Base-by-base conservation (phyloP, 345 rosid species). In the Syzygium aqueum region DNA sequence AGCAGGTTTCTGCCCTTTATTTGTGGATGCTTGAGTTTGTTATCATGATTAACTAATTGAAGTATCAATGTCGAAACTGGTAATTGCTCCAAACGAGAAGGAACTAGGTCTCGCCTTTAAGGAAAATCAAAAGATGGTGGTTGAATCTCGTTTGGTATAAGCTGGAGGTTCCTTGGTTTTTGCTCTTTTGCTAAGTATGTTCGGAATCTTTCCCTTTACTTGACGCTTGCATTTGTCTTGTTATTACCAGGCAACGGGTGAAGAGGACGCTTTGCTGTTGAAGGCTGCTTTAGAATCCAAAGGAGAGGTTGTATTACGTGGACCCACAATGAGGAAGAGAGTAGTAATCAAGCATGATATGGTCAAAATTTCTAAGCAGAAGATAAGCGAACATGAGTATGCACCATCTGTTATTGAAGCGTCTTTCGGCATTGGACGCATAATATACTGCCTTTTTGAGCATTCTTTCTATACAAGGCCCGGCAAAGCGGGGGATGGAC, bases 371-470 rank as follows among this genome's bases (percentile, higher is more conserved):
- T 94, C 98, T 46, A 97, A 94, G 94, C 96, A 96, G 94, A 94
- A 91, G 90, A 96, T 91, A 93, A 94, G 93, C 88, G 99, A 94
- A 91, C 94, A 95, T 88, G 98, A 95, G 88, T 97, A 94, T 91
- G 95, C 95, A 6, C 98, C 99, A 8, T 97, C 97, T n/a, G 98
- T 97, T 85, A 94, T 97, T 73, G 99, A 95, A 67, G 98, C 98
- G 73, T 97, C 98, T 0, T 97, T 97, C 51, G 98, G 98, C 80
- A 95, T 97, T 88, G 99, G 98, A 28, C 92, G 99, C 65, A 97
- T 97, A 82, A 95, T 97, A 86, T 95, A 95, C 50, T 97, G 99
- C 89, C 95, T 97, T 37, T 97, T 87, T 53, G 96, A 97, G 46
- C 46, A 43, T 43, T 43, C 46, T 43, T 43, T 43, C 46, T 43